Percentiles rank a stretch among this genome's conserved stretches.
These are phyloP conservation scores for Aegilops sharonensis DNA, from an alignment of 176 grass and related monocot species.

Conservation along the genomic window DNA sequence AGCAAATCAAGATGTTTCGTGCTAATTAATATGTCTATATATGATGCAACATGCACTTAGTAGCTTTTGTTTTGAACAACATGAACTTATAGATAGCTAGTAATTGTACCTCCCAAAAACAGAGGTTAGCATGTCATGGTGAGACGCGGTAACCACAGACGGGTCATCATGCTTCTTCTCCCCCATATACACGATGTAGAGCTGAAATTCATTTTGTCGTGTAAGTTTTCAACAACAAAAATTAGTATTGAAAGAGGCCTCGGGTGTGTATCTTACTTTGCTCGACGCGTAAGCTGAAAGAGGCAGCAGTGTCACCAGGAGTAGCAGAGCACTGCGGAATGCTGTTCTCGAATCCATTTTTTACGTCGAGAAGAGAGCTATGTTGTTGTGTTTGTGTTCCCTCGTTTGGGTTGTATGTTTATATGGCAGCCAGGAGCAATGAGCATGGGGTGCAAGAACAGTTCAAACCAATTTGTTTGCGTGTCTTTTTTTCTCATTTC, in stretches of 20 bases:
- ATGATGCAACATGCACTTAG: too few relatives aligned
- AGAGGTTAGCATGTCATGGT: not conserved
- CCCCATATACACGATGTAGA: constrained; percentile 26
- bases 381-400: not conserved
- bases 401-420: not conserved
- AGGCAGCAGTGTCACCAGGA: not conserved
- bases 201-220: not conserved
- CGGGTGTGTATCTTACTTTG: not conserved
- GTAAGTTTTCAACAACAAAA: not conserved
- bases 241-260: not conserved
- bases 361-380: not conserved
- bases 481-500: not conserved
- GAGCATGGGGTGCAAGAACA: not conserved
- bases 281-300: not conserved
- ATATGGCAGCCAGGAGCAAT: not conserved
- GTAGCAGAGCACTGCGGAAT: not conserved
- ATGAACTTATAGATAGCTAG: too few relatives aligned
- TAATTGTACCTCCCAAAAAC: too few relatives aligned
- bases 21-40: too few relatives aligned
- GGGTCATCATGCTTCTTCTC: constrained; percentile 26
- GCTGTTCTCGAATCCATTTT: constrained; percentile 2
- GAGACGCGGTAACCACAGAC: not conserved
- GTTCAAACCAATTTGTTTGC: not conserved
- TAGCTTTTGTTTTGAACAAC: too few relatives aligned
- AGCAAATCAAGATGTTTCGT: too few relatives aligned